phyloP scores from a whole-genome alignment of 2,329 filamentous ascomycete species.

The Diaporthe citrichinensis region DNA sequence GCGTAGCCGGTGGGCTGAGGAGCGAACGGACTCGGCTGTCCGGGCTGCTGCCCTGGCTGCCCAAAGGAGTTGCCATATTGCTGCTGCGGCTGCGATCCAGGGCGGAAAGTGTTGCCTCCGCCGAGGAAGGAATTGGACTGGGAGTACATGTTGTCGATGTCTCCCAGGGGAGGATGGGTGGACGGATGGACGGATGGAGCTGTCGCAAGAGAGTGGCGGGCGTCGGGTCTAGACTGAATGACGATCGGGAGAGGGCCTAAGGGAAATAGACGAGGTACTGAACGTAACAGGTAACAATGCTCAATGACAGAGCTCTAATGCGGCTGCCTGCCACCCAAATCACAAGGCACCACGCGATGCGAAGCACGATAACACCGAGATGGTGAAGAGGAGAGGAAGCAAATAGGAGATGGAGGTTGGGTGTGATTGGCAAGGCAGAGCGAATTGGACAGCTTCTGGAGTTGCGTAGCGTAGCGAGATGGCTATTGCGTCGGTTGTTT shows the following conservation, averaged over 20 bases:
- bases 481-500: slow-evolving; percentile 33
- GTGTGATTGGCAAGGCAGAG: slow-evolving; percentile 36
- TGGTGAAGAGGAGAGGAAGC: slow-evolving; percentile 13
- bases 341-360: slow-evolving; percentile 34
- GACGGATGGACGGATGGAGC: neutral
- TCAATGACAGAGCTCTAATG: slow-evolving; percentile 30
- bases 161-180: slow-evolving; percentile 25
- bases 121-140: slow-evolving; percentile 89
- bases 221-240: slow-evolving; percentile 37
- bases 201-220: slow-evolving; percentile 25
- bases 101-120: slow-evolving; percentile 81
- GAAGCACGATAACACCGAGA: slow-evolving; percentile 20
- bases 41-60: slow-evolving; percentile 52
- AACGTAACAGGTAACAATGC: slow-evolving; percentile 23
- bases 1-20: slow-evolving; percentile 73
- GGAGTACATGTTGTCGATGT: slow-evolving; percentile 79
- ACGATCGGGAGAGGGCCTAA: slow-evolving; percentile 27
- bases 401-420: slow-evolving; percentile 35
- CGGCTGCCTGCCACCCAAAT: slow-evolving; percentile 35
- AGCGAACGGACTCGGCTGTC: slow-evolving; percentile 66
- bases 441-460: slow-evolving; percentile 34
- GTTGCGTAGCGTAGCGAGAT: slow-evolving; percentile 32
- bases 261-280: slow-evolving; percentile 30
- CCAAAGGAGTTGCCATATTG: slow-evolving; percentile 57
- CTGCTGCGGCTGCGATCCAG: slow-evolving; percentile 72